phyloP scores from a whole-genome alignment of 768 basidiomycete species.

The Paxillus involutus region DNA sequence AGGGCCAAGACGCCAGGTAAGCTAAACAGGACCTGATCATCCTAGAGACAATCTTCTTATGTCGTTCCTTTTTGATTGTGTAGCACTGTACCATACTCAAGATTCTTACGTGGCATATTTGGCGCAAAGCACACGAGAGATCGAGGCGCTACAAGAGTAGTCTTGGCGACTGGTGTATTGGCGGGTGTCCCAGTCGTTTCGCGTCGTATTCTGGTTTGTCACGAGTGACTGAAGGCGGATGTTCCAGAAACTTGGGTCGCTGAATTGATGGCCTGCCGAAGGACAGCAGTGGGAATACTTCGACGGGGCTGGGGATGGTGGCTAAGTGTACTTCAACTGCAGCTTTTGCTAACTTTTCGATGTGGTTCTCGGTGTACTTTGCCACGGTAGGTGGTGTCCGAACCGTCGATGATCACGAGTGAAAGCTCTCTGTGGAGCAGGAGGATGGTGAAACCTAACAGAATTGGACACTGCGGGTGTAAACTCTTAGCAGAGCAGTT shows the following conservation, averaged over 20 bases:
- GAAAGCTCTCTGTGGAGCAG: too few relatives aligned
- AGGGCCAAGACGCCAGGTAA: constrained; percentile 52
- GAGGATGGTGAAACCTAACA: too few relatives aligned
- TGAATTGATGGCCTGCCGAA: not conserved
- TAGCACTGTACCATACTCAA: constrained; percentile 48
- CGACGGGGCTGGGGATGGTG: not conserved
- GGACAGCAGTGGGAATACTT: not conserved
- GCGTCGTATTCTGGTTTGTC: too few relatives aligned
- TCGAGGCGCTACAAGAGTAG: constrained; percentile 66
- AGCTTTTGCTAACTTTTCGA: not conserved
- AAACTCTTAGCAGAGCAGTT: too few relatives aligned
- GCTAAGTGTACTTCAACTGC: not conserved
- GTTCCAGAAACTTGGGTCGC: not conserved
- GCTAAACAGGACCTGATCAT: constrained; percentile 8
- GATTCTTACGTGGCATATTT: constrained; percentile 64
- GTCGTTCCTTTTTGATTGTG: not conserved
- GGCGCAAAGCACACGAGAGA: constrained; percentile 55
- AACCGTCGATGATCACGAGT: too few relatives aligned
- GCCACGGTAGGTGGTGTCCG: too few relatives aligned
- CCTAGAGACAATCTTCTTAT: not conserved
- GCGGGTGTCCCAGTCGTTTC: too few relatives aligned
- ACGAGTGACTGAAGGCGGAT: not conserved
- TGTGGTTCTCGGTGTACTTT: not conserved
- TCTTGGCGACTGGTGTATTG: too few relatives aligned
- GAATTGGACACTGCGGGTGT: too few relatives aligned